Evolutionary conservation across 139 green algal genomes (phyloP).

Genomic region (Coccomyxa sp.): DNA sequence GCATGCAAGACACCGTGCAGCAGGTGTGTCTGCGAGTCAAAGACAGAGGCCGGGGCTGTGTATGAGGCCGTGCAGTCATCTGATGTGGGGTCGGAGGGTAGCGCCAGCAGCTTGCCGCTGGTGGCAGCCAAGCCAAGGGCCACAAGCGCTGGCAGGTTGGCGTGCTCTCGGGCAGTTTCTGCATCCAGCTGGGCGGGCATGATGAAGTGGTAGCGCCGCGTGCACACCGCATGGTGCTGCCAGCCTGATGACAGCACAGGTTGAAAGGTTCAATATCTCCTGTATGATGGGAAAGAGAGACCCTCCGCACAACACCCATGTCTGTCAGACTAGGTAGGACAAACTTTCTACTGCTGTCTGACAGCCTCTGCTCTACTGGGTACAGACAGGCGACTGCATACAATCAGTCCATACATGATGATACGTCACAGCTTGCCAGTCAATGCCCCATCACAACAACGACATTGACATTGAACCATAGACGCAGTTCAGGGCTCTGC

Average conservation of each 20-base stretch:
- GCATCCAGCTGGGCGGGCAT: constrained; percentile 40
- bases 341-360: too few relatives aligned
- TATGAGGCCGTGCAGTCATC: constrained; percentile 17
- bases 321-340: too few relatives aligned
- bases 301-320: background rate
- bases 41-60: constrained; percentile 49
- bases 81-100: background rate
- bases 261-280: background rate
- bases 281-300: background rate
- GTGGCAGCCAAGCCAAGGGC: background rate
- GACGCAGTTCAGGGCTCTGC: too few relatives aligned
- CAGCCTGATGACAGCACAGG: constrained; percentile 59
- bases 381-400: too few relatives aligned
- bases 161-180: background rate
- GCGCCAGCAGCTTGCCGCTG: background rate
- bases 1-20: constrained; percentile 89
- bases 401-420: too few relatives aligned
- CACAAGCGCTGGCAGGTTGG: background rate
- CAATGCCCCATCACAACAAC: too few relatives aligned
- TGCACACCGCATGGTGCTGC: constrained; percentile 80
- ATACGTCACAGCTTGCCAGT: too few relatives aligned
- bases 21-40: constrained; percentile 68
- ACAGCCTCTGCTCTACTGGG: too few relatives aligned
- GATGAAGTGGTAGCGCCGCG: constrained; percentile 83
- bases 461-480: too few relatives aligned